These are phyloP conservation scores for Syncephalis plumigaleata DNA, from an alignment of 371 early-diverging fungal genomes.

Conservation along the genomic window DNA sequence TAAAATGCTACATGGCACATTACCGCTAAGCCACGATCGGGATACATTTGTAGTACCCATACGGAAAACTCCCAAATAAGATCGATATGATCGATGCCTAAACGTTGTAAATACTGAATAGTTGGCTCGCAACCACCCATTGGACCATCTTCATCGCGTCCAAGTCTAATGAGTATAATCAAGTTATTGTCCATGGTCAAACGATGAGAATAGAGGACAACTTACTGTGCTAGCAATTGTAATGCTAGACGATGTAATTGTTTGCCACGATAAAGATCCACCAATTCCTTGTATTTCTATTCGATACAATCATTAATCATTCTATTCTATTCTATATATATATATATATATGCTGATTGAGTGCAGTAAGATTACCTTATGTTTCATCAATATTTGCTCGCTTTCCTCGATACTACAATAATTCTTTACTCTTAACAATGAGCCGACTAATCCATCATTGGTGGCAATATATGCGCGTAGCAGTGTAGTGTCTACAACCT, in stretches of 20 bases:
- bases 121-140: constrained; percentile 45
- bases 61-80: constrained; percentile 61
- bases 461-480: constrained; percentile 67
- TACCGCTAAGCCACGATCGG: constrained; percentile 56
- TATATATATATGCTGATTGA: constrained; percentile 9
- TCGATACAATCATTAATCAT: constrained; percentile 32
- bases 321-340: constrained; percentile 11
- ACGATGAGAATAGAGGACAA: constrained; percentile 4
- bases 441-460: constrained; percentile 62
- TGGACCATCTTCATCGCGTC: constrained; percentile 26
- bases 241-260: constrained; percentile 73
- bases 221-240: constrained; percentile 37
- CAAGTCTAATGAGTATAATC: constrained; percentile 14
- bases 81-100: constrained; percentile 53
- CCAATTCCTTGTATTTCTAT: constrained; percentile 70
- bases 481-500: constrained; percentile 75
- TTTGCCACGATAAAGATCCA: constrained; percentile 80
- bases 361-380: constrained; percentile 32
- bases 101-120: constrained; percentile 55
- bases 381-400: constrained; percentile 55
- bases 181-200: constrained; percentile 1
- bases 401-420: constrained; percentile 73
- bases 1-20: too few relatives aligned
- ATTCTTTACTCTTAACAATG: constrained; percentile 69
- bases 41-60: constrained; percentile 56